Percentiles rank a stretch among this genome's conserved stretches.
Evolutionary conservation across 352 stramenopile species (phyloP).

Genomic region (Globisporangium emineosum): DNA sequence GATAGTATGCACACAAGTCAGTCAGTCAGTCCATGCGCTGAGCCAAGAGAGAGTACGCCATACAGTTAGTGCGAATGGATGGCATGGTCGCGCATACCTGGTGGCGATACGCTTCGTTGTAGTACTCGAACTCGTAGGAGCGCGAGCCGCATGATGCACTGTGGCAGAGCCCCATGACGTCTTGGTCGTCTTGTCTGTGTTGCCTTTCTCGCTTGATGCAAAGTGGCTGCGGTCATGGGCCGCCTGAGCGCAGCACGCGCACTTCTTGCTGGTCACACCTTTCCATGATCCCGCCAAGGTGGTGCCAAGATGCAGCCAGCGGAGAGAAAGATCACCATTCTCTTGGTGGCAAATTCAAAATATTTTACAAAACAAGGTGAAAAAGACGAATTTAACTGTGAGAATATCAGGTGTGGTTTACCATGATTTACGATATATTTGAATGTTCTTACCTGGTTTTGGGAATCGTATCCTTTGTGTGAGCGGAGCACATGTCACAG

Average conservation of each 20-base stretch:
- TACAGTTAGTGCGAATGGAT: no score
- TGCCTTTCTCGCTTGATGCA: neutral
- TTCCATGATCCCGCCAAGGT: slow-evolving; percentile 4
- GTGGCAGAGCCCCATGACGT: slow-evolving; percentile 53
- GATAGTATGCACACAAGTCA: slow-evolving; percentile 13
- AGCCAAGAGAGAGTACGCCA: neutral
- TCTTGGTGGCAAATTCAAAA: neutral
- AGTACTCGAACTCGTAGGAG: slow-evolving; percentile 55
- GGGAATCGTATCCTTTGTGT: neutral
- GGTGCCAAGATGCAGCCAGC: neutral
- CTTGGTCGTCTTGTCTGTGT: slow-evolving; percentile 1
- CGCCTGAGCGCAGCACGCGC: neutral
- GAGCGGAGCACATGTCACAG: slow-evolving; percentile 7
- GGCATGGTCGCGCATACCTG: no score
- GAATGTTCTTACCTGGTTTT: neutral
- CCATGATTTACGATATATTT: neutral
- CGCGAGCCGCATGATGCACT: slow-evolving; percentile 46
- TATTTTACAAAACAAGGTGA: neutral
- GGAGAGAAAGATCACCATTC: slow-evolving; percentile 7
- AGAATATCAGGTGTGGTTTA: neutral
- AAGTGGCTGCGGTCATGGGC: neutral
- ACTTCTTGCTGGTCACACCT: neutral
- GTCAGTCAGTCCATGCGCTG: neutral
- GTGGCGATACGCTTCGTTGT: slow-evolving; percentile 50
- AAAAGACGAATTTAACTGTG: neutral